Evolutionary conservation across 1,284 basidiomycete species (phyloP).

Genomic region (Ceratobasidium papillatum): DNA sequence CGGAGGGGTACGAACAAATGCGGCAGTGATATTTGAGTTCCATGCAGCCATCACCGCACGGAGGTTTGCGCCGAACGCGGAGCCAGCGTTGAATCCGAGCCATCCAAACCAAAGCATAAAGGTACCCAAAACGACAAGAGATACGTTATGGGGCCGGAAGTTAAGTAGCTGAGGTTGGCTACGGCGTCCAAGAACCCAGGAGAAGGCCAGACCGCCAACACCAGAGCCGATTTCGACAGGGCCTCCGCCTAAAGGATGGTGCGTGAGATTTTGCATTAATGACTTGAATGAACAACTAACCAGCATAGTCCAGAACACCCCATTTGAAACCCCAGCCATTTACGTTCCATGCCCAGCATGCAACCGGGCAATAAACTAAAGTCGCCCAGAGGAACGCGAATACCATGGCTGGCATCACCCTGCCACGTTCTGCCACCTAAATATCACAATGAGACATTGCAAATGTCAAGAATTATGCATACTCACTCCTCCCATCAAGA

Average conservation of each 20-base stretch:
- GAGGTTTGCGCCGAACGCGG: slow-evolving; percentile 89
- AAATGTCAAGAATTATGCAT: slow-evolving; percentile 51
- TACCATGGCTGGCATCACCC: slow-evolving; percentile 87
- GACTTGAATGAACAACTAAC: slow-evolving; percentile 50
- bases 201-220: slow-evolving; percentile 84
- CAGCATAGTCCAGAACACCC: slow-evolving; percentile 89
- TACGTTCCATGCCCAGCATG: slow-evolving; percentile 78
- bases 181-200: slow-evolving; percentile 80
- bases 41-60: slow-evolving; percentile 87
- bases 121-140: slow-evolving; percentile 87
- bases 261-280: slow-evolving; percentile 38
- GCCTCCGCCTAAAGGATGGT: slow-evolving; percentile 71
- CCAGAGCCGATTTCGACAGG: slow-evolving; percentile 95
- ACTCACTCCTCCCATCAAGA: slow-evolving; percentile 71
- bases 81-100: slow-evolving; percentile 64
- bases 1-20: slow-evolving; percentile 67
- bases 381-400: slow-evolving; percentile 90
- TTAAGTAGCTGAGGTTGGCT: slow-evolving; percentile 84
- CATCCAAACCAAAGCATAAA: slow-evolving; percentile 91
- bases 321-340: slow-evolving; percentile 91
- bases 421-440: slow-evolving; percentile 85
- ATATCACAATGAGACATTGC: slow-evolving; percentile 54
- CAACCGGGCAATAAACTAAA: slow-evolving; percentile 82
- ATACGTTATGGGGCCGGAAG: slow-evolving; percentile 94
- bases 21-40: slow-evolving; percentile 85